phyloP scores from a whole-genome alignment of 805 yeast genomes.

The Ogataea paradorogensis region DNA sequence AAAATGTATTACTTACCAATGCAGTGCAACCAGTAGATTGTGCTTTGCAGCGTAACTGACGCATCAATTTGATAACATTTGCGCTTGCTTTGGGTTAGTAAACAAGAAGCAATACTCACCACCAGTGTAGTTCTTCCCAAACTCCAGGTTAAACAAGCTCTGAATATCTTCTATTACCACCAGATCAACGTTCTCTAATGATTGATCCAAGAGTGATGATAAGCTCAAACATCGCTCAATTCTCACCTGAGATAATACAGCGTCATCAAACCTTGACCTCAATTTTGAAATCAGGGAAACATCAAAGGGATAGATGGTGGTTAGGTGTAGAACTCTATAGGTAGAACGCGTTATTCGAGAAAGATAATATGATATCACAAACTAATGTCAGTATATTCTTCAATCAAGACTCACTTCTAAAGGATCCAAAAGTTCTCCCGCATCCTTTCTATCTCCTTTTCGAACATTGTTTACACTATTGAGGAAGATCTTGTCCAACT shows the following conservation, averaged over 20 bases:
- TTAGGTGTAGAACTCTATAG: slow-evolving; percentile 1
- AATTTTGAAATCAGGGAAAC: background rate
- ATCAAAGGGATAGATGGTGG: slow-evolving; percentile 2
- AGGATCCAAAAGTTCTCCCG: background rate
- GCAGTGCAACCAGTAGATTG: slow-evolving; percentile 17
- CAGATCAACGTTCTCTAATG: slow-evolving; percentile 7
- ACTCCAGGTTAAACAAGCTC: slow-evolving; percentile 26
- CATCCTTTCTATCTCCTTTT: background rate
- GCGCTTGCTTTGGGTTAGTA: slow-evolving; percentile 21
- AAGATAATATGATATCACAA: slow-evolving; percentile 14
- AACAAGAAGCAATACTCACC: slow-evolving; percentile 22
- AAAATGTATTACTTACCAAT: slow-evolving; percentile 20
- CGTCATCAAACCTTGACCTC: background rate
- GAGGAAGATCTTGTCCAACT: slow-evolving; percentile 3
- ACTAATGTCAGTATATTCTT: slow-evolving; percentile 1
- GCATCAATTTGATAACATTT: slow-evolving; percentile 14
- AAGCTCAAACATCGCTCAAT: slow-evolving; percentile 18
- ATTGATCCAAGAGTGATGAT: slow-evolving; percentile 6
- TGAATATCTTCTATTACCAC: slow-evolving; percentile 30
- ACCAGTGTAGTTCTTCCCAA: slow-evolving; percentile 19
- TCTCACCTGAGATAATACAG: slow-evolving; percentile 5
- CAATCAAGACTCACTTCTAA: background rate
- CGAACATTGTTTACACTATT: slow-evolving; percentile 12
- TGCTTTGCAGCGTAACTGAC: slow-evolving; percentile 24
- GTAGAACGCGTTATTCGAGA: slow-evolving; percentile 4